These are phyloP conservation scores for Boletus reticulatus DNA, from an alignment of 768 basidiomycete species.

Conservation along the genomic window DNA sequence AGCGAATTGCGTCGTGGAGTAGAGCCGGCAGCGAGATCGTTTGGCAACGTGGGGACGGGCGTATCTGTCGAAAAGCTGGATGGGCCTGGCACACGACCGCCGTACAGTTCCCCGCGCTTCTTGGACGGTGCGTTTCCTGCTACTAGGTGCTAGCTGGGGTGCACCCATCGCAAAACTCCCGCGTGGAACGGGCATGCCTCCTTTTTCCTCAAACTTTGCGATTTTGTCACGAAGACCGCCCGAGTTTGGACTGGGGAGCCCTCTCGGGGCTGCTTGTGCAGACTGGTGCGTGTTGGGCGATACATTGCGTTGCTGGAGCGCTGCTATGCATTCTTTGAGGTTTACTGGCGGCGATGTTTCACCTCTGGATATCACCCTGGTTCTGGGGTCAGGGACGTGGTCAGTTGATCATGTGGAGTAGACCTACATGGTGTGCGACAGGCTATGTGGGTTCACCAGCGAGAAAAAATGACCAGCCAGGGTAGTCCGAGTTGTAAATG, in stretches of 20 bases:
- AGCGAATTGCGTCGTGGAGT: slow-evolving; percentile 30
- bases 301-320: slow-evolving; percentile 59
- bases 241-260: slow-evolving; percentile 24
- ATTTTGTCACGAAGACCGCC: slow-evolving; percentile 62
- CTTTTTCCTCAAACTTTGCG: slow-evolving; percentile 77
- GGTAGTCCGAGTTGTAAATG: slow-evolving; percentile 11
- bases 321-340: slow-evolving; percentile 82
- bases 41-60: slow-evolving; percentile 27
- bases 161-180: slow-evolving; percentile 70
- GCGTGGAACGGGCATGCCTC: slow-evolving; percentile 71
- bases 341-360: slow-evolving; percentile 39
- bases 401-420: not conserved
- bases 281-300: slow-evolving; percentile 32
- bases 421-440: slow-evolving; percentile 23
- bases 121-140: slow-evolving; percentile 44
- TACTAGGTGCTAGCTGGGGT: slow-evolving; percentile 52
- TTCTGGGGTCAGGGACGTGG: slow-evolving; percentile 14
- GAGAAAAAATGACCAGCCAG: slow-evolving; percentile 21
- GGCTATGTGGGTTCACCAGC: slow-evolving; percentile 11
- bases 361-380: slow-evolving; percentile 28
- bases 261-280: slow-evolving; percentile 31
- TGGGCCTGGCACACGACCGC: slow-evolving; percentile 56
- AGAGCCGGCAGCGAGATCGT: not conserved
- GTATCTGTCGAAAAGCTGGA: slow-evolving; percentile 14
- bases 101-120: slow-evolving; percentile 68